These are phyloP conservation scores for Paecilomyces variotii DNA, from an alignment of 2,329 filamentous ascomycete species.

Conservation along the genomic window DNA sequence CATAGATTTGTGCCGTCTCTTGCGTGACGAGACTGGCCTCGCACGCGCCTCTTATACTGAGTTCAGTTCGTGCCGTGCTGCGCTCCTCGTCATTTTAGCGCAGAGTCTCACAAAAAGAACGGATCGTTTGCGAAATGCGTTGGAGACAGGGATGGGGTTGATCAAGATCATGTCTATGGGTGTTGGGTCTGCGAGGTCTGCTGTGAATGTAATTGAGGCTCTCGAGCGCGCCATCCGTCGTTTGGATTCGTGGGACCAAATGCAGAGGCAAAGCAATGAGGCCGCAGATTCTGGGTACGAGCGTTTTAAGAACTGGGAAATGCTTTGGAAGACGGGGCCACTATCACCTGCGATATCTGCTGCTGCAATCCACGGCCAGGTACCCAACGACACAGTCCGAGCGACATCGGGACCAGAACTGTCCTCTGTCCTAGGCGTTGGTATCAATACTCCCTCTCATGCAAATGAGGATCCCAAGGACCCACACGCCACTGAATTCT, in stretches of 20 bases:
- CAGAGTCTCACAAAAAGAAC: constrained; percentile 34
- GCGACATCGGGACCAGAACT: neutral
- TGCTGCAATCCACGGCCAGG: constrained; percentile 11
- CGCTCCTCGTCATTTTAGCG: constrained; percentile 41
- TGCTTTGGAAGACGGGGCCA: constrained; percentile 39
- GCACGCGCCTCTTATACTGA: constrained; percentile 50
- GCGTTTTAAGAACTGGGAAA: constrained; percentile 46
- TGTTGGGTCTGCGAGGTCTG: constrained; percentile 46
- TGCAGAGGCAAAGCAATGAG: constrained; percentile 22
- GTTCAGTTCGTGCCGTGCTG: constrained; percentile 49
- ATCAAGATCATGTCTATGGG: constrained; percentile 48
- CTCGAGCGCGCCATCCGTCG: constrained; percentile 43
- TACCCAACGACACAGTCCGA: neutral
- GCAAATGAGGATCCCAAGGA: constrained; percentile 14
- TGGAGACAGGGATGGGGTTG: constrained; percentile 44
- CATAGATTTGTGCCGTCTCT: constrained; percentile 43
- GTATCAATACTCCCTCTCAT: constrained; percentile 5
- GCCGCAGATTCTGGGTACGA: constrained; percentile 43
- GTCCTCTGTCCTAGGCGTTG: neutral
- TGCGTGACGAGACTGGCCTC: constrained; percentile 45
- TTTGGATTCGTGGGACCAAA: constrained; percentile 37
- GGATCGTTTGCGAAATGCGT: constrained; percentile 36
- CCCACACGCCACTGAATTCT: constrained; percentile 18
- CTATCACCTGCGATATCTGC: constrained; percentile 24
- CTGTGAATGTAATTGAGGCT: constrained; percentile 46